phyloP scores from a whole-genome alignment of 768 basidiomycete species.

The Tubosaeta sp. region DNA sequence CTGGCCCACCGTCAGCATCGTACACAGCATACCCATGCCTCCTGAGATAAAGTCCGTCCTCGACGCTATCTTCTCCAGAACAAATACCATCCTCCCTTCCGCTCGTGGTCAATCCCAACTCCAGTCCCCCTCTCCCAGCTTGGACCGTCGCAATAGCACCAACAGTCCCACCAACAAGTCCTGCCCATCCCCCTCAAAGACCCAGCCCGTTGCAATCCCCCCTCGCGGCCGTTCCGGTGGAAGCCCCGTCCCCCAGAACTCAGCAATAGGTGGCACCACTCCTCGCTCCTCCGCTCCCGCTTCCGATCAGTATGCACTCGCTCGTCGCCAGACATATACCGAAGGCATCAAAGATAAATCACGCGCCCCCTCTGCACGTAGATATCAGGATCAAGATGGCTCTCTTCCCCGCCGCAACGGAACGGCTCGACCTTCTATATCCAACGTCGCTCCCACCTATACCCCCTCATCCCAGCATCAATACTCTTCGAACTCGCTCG shows the following conservation, averaged over 20 bases:
- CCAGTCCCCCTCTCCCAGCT: slow-evolving; percentile 26
- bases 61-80: slow-evolving; percentile 47
- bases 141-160: slow-evolving; percentile 47
- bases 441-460: slow-evolving; percentile 34
- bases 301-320: slow-evolving; percentile 40
- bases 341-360: slow-evolving; percentile 54
- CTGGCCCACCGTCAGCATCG: slow-evolving; percentile 75
- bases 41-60: slow-evolving; percentile 64
- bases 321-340: slow-evolving; percentile 47
- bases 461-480: slow-evolving; percentile 18
- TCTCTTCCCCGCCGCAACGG: slow-evolving; percentile 44
- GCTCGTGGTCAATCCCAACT: slow-evolving; percentile 32
- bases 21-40: slow-evolving; percentile 73
- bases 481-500: slow-evolving; percentile 14
- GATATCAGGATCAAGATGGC: slow-evolving; percentile 52
- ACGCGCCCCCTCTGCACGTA: slow-evolving; percentile 60
- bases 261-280: slow-evolving; percentile 23
- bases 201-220: slow-evolving; percentile 33
- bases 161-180: slow-evolving; percentile 24
- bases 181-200: slow-evolving; percentile 38
- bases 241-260: slow-evolving; percentile 41
- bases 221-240: slow-evolving; percentile 48
- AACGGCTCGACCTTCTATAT: slow-evolving; percentile 43
- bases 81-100: slow-evolving; percentile 30
- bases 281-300: slow-evolving; percentile 33